Base-by-base conservation (phyloP, 2,329 filamentous ascomycete species). In the Penicillium hesseltinei region DNA sequence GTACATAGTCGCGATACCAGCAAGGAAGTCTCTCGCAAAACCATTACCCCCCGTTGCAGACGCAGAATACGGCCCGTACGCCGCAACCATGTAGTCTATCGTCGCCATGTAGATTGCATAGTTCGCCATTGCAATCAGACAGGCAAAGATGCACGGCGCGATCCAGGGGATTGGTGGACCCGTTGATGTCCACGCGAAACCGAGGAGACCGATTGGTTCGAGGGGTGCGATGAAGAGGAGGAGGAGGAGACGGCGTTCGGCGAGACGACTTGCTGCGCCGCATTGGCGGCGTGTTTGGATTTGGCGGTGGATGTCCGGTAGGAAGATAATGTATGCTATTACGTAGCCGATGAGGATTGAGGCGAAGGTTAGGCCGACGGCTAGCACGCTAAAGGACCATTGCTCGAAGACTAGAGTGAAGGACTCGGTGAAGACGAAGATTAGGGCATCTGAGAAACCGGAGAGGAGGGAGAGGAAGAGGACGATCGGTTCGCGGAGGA, bases 41-140 rank as follows among this genome's bases (percentile, higher is more conserved):
- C 88, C 89, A 61, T 91, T 91, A 21, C 88, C 88, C 40, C 88
- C 89, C 0, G 88, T 91, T 0, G 89, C 89, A 0, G 87, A 90
- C 1, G 88, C 88, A 2, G 87, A 84, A 70, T 90, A 91, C 0
- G 84, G 84, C 0, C 88, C 89, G 66, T 91, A 90, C 0, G 88
- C 86, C 57, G 85, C 87, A 36, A 90, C 84, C 83, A 90, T 90
- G 75, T 91, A 91, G 72, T 91, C 87, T 62, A 90, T 88, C 1
- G 87, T 89, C 1, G 87, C 86, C 84, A 89, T 89, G 75, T 90
- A 90, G 57, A 90, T 89, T 35, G 83, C 78, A 57, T 88, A 89
- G 67, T 91, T 91, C 54, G 88, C 88, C 51, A 91, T 86, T 23
- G 87, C 89, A 50, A 91, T 85, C 44, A 89, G 77, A 17, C 79